Evolutionary conservation across 495 filamentous ascomycete species (phyloP).

Genomic region (Lasiosphaeris hirsuta): DNA sequence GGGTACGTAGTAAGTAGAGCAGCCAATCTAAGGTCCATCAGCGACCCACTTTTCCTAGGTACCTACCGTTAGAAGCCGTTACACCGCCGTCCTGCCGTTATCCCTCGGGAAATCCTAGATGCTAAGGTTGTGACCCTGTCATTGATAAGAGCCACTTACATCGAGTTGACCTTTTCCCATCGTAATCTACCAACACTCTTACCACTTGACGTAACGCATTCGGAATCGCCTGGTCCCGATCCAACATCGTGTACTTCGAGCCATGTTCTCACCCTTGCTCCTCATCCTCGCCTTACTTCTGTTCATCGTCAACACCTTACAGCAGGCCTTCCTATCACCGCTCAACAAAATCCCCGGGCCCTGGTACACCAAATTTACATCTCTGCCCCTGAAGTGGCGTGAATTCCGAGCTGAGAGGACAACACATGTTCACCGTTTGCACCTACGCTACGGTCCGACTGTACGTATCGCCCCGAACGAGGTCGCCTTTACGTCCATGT

Average conservation of each 20-base stretch:
- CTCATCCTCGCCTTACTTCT: conserved; percentile 17
- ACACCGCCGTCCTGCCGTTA: too few species aligned
- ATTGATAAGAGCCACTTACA: too few species aligned
- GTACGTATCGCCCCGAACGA: conserved; percentile 60
- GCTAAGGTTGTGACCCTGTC: too few species aligned
- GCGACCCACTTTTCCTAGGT: too few species aligned
- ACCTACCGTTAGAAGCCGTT: too few species aligned
- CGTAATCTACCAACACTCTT: background rate
- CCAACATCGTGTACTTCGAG: background rate
- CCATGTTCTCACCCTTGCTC: conserved; percentile 21
- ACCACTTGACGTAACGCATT: background rate
- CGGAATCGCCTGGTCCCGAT: background rate
- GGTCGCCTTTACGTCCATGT: conserved; percentile 55
- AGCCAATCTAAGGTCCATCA: too few species aligned
- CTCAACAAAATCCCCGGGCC: conserved; percentile 52
- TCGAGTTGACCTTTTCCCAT: conserved; percentile 3
- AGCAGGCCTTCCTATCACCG: conserved; percentile 32
- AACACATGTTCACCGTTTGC: conserved; percentile 52
- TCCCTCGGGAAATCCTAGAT: too few species aligned
- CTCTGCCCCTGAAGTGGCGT: conserved; percentile 53
- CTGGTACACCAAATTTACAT: conserved; percentile 49
- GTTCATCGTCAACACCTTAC: conserved; percentile 18
- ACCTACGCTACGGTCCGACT: conserved; percentile 53
- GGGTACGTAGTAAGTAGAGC: too few species aligned
- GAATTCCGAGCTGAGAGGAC: conserved; percentile 55